phyloP scores from a whole-genome alignment of 2,329 filamentous ascomycete genomes.

The Didymella pinodella region DNA sequence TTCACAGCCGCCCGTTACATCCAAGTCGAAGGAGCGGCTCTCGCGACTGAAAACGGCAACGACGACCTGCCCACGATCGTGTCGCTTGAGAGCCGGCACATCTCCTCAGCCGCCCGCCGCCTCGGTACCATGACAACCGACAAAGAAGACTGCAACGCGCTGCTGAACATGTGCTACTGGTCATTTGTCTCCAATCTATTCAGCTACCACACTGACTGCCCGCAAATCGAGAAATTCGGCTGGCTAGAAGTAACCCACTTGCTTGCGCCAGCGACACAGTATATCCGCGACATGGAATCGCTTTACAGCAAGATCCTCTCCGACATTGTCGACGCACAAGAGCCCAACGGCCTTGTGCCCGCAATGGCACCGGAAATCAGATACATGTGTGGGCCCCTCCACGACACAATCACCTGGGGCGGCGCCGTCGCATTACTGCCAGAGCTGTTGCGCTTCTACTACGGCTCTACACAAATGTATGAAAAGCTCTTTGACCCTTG shows the following conservation, averaged over 20 bases:
- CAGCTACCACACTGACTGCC: slow-evolving; percentile 56
- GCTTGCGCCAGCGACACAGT: slow-evolving; percentile 57
- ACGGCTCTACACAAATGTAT: slow-evolving; percentile 51
- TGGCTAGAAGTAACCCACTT: slow-evolving; percentile 60
- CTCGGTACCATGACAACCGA: slow-evolving; percentile 53
- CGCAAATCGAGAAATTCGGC: slow-evolving; percentile 54
- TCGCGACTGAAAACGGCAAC: slow-evolving; percentile 23
- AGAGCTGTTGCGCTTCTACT: slow-evolving; percentile 52
- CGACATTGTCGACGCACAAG: slow-evolving; percentile 58
- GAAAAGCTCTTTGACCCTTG: slow-evolving; percentile 51
- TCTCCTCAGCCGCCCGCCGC: slow-evolving; percentile 51
- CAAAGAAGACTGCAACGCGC: slow-evolving; percentile 53
- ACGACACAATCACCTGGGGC: slow-evolving; percentile 58
- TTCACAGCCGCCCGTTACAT: slow-evolving; percentile 56
- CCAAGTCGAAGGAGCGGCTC: slow-evolving; percentile 52
- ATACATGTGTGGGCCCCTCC: slow-evolving; percentile 60
- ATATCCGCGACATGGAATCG: slow-evolving; percentile 57
- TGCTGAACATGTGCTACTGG: slow-evolving; percentile 57
- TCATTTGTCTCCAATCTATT: slow-evolving; percentile 49
- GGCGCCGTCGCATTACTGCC: slow-evolving; percentile 48
- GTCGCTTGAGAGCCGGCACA: slow-evolving; percentile 49
- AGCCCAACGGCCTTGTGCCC: slow-evolving; percentile 55
- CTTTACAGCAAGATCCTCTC: slow-evolving; percentile 59
- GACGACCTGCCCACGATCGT: slow-evolving; percentile 44
- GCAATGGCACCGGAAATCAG: slow-evolving; percentile 59